phyloP scores from a whole-genome alignment of 192 early-diverging fungal genomes.

The Coemansia sp. region DNA sequence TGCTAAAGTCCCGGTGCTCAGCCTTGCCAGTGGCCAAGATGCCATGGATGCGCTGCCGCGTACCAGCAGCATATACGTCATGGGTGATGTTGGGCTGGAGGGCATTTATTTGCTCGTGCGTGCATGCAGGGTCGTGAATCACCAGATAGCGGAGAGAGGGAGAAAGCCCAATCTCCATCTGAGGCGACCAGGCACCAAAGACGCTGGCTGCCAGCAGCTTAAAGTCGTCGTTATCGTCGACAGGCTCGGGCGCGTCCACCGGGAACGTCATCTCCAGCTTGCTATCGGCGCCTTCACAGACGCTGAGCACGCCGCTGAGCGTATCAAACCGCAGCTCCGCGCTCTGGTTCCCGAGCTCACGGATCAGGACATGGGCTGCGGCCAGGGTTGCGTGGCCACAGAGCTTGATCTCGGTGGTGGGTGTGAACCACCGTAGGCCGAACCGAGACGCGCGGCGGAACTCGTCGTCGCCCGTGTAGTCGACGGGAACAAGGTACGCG shows the following conservation, averaged over 20 bases:
- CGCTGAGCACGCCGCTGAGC: conserved; percentile 19
- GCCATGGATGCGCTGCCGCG: neutral
- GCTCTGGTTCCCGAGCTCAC: conserved; percentile 12
- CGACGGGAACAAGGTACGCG: conserved; percentile 28
- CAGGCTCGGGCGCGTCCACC: conserved; percentile 3
- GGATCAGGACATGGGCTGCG: conserved; percentile 27
- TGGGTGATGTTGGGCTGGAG: conserved; percentile 1
- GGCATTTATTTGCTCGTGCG: neutral
- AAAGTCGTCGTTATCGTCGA: conserved; percentile 3
- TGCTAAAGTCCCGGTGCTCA: conserved; percentile 12
- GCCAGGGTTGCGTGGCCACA: conserved; percentile 51
- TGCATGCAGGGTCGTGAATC: conserved; percentile 2
- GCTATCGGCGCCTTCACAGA: neutral
- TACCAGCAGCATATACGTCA: conserved; percentile 4
- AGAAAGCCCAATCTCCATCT: conserved; percentile 9
- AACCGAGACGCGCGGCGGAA: conserved; percentile 6
- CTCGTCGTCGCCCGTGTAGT: conserved; percentile 1
- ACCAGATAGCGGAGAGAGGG: conserved; percentile 16
- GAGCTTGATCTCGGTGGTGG: conserved; percentile 28
- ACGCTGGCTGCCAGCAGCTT: conserved; percentile 3
- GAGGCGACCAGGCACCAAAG: neutral
- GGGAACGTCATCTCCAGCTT: conserved; percentile 9
- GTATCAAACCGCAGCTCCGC: conserved; percentile 26
- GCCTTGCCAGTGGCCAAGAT: conserved; percentile 4
- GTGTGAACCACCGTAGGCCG: conserved; percentile 46